Conservation (phyloP, 371 early-diverging fungal genomes). For the Thermomucor indicae-seudaticae region DNA sequence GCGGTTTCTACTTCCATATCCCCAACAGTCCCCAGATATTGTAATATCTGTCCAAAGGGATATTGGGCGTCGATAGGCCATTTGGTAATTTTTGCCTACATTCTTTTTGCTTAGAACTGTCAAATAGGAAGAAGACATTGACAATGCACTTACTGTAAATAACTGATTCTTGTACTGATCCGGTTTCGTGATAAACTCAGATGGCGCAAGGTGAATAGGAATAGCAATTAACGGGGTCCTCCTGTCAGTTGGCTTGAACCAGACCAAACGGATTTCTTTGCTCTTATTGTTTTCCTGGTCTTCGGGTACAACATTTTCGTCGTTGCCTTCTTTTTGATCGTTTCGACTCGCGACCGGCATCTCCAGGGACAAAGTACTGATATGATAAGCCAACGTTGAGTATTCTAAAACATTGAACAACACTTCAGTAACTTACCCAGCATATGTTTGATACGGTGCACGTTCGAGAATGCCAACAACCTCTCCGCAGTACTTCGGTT, state of each 20-base stretch:
- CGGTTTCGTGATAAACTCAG: constrained; percentile 19
- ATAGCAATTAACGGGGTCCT: constrained; percentile 59
- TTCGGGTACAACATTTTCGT: too few species aligned
- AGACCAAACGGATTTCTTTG: constrained; percentile 13
- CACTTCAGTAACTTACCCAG: constrained; percentile 8
- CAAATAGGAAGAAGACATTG: neutral
- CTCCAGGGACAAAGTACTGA: neutral
- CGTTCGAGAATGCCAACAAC: constrained; percentile 55
- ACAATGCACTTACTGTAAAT: constrained; percentile 11
- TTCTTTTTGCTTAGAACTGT: neutral
- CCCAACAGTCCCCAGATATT: constrained; percentile 50
- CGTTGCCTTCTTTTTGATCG: neutral
- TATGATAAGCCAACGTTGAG: neutral
- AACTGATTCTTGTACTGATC: constrained; percentile 14
- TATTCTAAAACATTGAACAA: too few species aligned
- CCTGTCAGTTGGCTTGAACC: constrained; percentile 67
- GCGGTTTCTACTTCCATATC: constrained; percentile 49
- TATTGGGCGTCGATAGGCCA: constrained; percentile 50
- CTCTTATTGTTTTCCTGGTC: constrained; percentile 11
- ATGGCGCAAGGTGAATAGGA: constrained; percentile 39
- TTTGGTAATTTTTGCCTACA: constrained; percentile 18
- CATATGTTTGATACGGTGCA: constrained; percentile 11
- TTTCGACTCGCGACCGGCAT: neutral
- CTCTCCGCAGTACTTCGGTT: constrained; percentile 51
- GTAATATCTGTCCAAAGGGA: constrained; percentile 48